Evolutionary conservation across 2,329 filamentous ascomycete genomes (phyloP), one percentile per base, ranked within the genome.

Genomic region (Cadophora malorum): DNA sequence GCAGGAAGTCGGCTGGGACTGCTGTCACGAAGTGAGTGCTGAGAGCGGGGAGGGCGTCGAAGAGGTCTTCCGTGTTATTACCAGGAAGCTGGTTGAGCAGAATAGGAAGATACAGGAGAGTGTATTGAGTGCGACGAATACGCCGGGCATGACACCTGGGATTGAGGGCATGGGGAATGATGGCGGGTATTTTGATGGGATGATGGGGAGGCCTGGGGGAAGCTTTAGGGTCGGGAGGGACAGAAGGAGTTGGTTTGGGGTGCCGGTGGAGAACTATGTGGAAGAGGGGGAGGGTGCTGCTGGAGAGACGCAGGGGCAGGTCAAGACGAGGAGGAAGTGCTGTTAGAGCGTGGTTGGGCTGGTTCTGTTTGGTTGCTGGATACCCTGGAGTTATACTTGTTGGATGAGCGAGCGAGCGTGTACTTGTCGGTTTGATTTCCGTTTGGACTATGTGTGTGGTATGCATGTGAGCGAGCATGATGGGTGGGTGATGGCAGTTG

Each of bases 21-120:
- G 94, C 71, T 98, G 95, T 79, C 96, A 98, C 79, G 96, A 99
- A 82, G 95, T 99, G 77, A 94, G 90, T 74, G 94, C 95, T 59
- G 95, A 96, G 83, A 94, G 91, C 76, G 94, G 94, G 66, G 94
- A 97, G 82, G 95, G 95, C 21, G 94, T 99, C 21, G 96, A 98
- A 74, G 96, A 98, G 80, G 94, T 99, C 0, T 98, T 98, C 75
- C 87, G 95, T 1, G 93, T 97, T 31, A 91, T 94, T 56, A 96
- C 94, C 9, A 84, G 96, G 75, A 97, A 97, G 81, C 80, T 91
- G 21, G 89, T 90, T 5, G 95, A 97, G 81, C 87, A 95, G 76
- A 82, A 84, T 68, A 83, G 90, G 66, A 83, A 82, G 56, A 77
- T 85, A 16, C 85, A 86, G 69, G 80, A 82, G 16, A 84, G 86